Percentiles rank a stretch among this genome's conserved stretches.
phyloP scores from a whole-genome alignment of 2,329 filamentous ascomycete genomes.

The Neospermospora avenae region DNA sequence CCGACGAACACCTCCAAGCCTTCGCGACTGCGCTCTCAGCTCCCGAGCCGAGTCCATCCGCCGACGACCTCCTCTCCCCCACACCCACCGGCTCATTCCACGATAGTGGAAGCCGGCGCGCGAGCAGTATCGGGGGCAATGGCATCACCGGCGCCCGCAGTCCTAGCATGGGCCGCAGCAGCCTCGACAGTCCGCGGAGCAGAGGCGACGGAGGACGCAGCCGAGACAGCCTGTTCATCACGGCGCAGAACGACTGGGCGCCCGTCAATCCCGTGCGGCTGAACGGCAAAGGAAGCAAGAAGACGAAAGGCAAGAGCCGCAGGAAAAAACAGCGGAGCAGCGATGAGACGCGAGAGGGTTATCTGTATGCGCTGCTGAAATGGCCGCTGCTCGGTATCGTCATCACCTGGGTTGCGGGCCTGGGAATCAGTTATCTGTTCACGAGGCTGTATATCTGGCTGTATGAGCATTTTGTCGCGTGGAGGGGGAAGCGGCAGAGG shows the following conservation, averaged over 20 bases:
- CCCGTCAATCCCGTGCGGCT: constrained; percentile 59
- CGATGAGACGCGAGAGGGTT: constrained; percentile 93
- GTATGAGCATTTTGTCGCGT: constrained; percentile 89
- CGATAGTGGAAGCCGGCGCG: not conserved
- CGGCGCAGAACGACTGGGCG: constrained; percentile 93
- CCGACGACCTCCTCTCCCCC: constrained; percentile 43
- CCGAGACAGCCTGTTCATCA: constrained; percentile 57
- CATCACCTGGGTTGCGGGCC: constrained; percentile 72
- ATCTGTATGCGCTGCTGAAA: constrained; percentile 83
- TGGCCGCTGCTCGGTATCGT: constrained; percentile 86
- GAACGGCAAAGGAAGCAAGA: constrained; percentile 39
- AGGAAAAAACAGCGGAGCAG: constrained; percentile 49
- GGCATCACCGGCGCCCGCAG: constrained; percentile 2
- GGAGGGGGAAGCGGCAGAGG: constrained; percentile 74
- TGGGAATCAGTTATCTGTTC: constrained; percentile 71
- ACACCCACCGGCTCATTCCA: not conserved
- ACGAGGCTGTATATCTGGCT: constrained; percentile 86
- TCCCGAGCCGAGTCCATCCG: constrained; percentile 68
- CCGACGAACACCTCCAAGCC: constrained; percentile 66
- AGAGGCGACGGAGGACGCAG: constrained; percentile 17
- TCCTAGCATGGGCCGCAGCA: constrained; percentile 4
- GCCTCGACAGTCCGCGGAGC: constrained; percentile 9
- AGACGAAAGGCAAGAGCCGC: constrained; percentile 35
- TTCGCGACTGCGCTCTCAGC: constrained; percentile 82
- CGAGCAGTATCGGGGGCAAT: not conserved